Percentiles rank a stretch among this genome's conserved stretches.
Evolutionary conservation across 2,329 filamentous ascomycete species (phyloP).

Genomic region (Neurospora sp.): DNA sequence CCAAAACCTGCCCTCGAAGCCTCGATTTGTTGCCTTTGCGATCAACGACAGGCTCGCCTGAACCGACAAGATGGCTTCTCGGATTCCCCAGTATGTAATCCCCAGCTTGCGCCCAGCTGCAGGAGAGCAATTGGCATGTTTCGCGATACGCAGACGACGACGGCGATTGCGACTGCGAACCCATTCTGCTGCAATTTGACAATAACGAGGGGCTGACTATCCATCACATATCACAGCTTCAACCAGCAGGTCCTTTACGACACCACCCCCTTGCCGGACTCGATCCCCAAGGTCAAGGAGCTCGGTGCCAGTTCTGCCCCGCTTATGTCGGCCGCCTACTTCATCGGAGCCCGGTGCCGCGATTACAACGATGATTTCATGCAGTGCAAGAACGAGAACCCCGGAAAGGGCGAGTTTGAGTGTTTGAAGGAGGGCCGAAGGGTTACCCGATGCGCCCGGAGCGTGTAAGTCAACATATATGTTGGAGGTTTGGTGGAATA

Average conservation of each 20-base stretch:
- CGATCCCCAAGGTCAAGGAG: slow-evolving; percentile 88
- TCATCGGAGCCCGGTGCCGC: slow-evolving; percentile 91
- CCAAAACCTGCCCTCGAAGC: slow-evolving; percentile 15
- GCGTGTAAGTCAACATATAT: slow-evolving; percentile 61
- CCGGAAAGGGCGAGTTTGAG: slow-evolving; percentile 82
- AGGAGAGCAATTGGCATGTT: background rate
- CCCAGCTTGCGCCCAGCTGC: background rate
- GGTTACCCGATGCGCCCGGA: slow-evolving; percentile 91
- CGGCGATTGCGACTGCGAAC: background rate
- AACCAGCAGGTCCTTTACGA: slow-evolving; percentile 89
- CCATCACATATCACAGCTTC: slow-evolving; percentile 53
- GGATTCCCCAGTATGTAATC: slow-evolving; percentile 45
- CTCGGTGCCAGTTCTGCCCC: slow-evolving; percentile 89
- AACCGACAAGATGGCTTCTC: slow-evolving; percentile 45
- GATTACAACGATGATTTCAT: slow-evolving; percentile 99
- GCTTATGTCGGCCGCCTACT: slow-evolving; percentile 84
- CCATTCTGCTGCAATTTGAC: background rate
- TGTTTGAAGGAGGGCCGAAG: slow-evolving; percentile 94
- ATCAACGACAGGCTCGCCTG: slow-evolving; percentile 19
- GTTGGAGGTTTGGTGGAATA: background rate
- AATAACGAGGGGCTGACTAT: slow-evolving; percentile 1
- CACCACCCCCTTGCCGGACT: slow-evolving; percentile 85
- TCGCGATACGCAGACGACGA: background rate
- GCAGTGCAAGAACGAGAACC: slow-evolving; percentile 96
- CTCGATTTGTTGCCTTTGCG: slow-evolving; percentile 1